phyloP scores from a whole-genome alignment of 129 eudicot species.

The Glebionis coronaria region DNA sequence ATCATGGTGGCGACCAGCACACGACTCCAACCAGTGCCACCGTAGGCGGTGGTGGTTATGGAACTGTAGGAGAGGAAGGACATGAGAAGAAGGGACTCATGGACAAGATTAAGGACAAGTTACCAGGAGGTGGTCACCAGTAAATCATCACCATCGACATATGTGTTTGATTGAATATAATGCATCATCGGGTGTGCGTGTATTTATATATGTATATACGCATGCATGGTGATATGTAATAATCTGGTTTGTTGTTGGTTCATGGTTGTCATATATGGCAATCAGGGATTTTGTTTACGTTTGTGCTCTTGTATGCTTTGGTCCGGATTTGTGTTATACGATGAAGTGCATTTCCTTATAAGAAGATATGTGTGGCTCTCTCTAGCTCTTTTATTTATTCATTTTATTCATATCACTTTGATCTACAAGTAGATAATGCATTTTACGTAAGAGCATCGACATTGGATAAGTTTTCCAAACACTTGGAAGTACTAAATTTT shows the following conservation, averaged over 20 bases:
- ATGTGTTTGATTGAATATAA: background rate
- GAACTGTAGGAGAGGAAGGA: constrained; percentile 51
- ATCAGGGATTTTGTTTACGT: background rate
- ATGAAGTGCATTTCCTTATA: background rate
- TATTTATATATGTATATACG: background rate
- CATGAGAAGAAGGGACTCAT: constrained; percentile 56
- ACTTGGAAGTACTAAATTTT: no score
- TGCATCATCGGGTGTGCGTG: background rate
- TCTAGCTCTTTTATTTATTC: no score
- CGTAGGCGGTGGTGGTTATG: constrained; percentile 20
- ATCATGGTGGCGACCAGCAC: constrained; percentile 32
- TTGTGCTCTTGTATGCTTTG: background rate
- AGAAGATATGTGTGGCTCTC: no score
- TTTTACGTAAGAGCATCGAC: no score
- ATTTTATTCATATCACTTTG: no score
- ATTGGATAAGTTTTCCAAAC: no score
- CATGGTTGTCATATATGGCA: background rate
- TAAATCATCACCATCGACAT: background rate
- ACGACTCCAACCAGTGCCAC: constrained; percentile 6
- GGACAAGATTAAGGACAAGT: constrained; percentile 72
- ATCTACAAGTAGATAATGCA: no score
- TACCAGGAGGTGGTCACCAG: constrained; percentile 42
- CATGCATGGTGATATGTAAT: constrained; percentile 8
- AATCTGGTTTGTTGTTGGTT: constrained; percentile 7
- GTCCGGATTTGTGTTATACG: background rate